Percentiles rank a stretch among this genome's conserved stretches.
These are phyloP conservation scores for Lactifluus pinguis DNA, from an alignment of 768 basidiomycete genomes.

Conservation along the genomic window DNA sequence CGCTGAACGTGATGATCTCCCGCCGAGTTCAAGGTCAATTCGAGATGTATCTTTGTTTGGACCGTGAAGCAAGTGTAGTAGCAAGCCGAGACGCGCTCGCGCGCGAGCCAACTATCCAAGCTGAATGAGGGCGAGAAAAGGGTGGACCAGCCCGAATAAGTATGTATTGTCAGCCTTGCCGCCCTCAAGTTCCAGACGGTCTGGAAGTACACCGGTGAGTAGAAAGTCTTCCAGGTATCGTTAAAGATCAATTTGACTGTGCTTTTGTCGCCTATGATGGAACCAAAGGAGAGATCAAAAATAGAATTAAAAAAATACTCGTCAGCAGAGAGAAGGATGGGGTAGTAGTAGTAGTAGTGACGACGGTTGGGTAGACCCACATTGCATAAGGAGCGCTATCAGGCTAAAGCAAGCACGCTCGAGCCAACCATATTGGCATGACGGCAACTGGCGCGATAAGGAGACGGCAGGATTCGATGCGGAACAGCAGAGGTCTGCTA, in stretches of 20 bases:
- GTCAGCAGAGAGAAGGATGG: neutral
- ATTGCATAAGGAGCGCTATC: constrained; percentile 1
- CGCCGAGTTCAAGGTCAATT: neutral
- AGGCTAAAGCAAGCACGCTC: constrained; percentile 7
- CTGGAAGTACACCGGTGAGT: no score
- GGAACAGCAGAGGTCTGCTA: neutral
- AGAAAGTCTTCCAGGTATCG: neutral
- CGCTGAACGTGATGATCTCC: no score
- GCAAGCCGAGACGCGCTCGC: neutral
- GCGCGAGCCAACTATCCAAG: no score
- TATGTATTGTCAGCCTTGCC: no score
- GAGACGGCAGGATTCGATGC: no score
- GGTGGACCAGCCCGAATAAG: no score
- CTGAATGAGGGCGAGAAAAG: no score
- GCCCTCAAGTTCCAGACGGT: no score
- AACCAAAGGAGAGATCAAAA: neutral
- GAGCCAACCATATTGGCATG: neutral
- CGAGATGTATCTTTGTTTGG: neutral
- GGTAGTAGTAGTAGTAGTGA: no score
- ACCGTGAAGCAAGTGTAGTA: neutral
- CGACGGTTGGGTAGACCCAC: neutral
- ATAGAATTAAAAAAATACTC: neutral
- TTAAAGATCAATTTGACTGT: constrained; percentile 5
- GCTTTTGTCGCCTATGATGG: neutral
- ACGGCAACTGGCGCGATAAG: neutral